phyloP scores from a whole-genome alignment of 805 yeast genomes.

The Ogataea minuta region DNA sequence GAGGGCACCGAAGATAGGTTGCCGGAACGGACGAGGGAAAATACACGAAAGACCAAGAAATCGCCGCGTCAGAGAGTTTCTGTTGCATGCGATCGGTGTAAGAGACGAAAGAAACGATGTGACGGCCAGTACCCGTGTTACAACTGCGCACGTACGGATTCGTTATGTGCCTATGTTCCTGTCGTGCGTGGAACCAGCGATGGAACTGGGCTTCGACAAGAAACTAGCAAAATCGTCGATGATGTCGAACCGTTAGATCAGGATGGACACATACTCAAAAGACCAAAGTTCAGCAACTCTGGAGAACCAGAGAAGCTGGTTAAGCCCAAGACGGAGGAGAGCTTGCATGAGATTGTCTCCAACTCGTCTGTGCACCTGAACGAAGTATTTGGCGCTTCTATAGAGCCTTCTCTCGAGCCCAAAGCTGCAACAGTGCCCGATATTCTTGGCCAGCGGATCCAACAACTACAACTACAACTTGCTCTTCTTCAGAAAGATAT shows the following conservation, averaged over 20 bases:
- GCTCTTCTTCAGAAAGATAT: conserved; percentile 2
- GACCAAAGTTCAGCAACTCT: no score
- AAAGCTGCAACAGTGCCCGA: not conserved
- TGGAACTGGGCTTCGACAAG: no score
- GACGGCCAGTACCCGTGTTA: conserved; percentile 15
- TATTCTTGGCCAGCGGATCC: conserved; percentile 1
- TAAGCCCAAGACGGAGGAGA: no score
- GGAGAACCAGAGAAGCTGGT: no score
- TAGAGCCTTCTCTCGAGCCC: no score
- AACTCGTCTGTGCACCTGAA: no score
- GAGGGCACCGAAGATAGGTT: not conserved
- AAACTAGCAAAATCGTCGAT: no score
- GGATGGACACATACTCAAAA: no score
- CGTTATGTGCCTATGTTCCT: not conserved
- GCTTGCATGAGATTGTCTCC: no score
- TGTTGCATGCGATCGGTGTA: conserved; percentile 19
- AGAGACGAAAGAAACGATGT: conserved; percentile 19
- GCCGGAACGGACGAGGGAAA: not conserved
- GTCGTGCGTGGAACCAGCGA: not conserved
- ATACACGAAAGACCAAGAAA: not conserved
- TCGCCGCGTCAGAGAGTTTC: conserved; percentile 2
- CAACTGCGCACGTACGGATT: conserved; percentile 7
- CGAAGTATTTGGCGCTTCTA: no score
- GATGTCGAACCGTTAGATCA: no score
- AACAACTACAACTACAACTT: conserved; percentile 1